Percentiles rank a stretch among this genome's conserved stretches.
phyloP scores from a whole-genome alignment of 305 asterid species.

The Salvia sclarea region DNA sequence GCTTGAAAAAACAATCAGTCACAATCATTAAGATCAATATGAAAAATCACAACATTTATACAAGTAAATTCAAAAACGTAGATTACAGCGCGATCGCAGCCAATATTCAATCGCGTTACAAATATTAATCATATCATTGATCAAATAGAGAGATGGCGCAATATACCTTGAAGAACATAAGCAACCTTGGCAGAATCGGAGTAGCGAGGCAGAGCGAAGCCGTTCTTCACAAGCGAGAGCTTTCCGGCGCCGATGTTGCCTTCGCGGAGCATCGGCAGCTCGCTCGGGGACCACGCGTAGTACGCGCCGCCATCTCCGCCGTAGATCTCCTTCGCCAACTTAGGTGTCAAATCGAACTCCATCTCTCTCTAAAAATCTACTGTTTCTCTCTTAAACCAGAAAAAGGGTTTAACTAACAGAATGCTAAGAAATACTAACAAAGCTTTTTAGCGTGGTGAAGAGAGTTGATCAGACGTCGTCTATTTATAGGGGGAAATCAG shows the following conservation, averaged over 20 bases:
- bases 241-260: slow-evolving; percentile 92
- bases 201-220: slow-evolving; percentile 75
- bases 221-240: slow-evolving; percentile 71
- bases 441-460: neutral
- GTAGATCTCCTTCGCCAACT: slow-evolving; percentile 60
- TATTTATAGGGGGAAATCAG: neutral
- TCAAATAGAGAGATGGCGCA: neutral
- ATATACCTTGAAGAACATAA: slow-evolving; percentile 81
- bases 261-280: slow-evolving; percentile 70
- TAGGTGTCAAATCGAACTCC: slow-evolving; percentile 82
- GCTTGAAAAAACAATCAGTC: neutral
- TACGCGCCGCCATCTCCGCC: slow-evolving; percentile 87
- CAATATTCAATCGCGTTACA: neutral
- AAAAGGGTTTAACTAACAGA: neutral
- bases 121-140: neutral
- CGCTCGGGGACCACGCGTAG: slow-evolving; percentile 77
- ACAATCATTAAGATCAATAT: neutral
- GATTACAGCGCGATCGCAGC: neutral
- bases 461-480: neutral
- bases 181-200: slow-evolving; percentile 91
- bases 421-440: neutral
- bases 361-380: slow-evolving; percentile 34
- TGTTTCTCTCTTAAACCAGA: slow-evolving; percentile 4
- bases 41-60: neutral
- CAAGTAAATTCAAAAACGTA: neutral